Base-by-base conservation (phyloP, 2,329 filamentous ascomycete species). In the Stagonosporopsis cucurbitacearum region DNA sequence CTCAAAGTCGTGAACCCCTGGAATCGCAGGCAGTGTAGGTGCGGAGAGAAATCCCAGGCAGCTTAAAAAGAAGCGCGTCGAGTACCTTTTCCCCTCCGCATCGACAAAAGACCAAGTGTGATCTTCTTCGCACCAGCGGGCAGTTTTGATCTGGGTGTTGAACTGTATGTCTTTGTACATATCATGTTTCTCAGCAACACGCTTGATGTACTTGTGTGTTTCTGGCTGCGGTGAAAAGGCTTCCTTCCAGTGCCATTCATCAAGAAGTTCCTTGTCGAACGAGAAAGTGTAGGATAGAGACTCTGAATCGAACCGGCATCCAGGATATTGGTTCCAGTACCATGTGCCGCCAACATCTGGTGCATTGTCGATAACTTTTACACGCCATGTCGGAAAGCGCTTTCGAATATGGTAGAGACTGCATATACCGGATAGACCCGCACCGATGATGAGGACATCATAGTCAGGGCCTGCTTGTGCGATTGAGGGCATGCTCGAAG, bases 181-280 rank as follows among this genome's bases (percentile, higher is more conserved):
- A 15, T 81, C 78, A 59, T 75, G 82, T 59, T 71, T 80, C 47
- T 80, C 73, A 4, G 79, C 79, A 2, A 82, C 77, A 17, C 70
- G 71, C 44, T 80, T 74, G 20, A 84, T 77, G 58, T 84, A 84
- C 9, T 75, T 68, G 33, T 77, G 78, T 30, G 84, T 82, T 63
- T 85, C 82, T 15, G 60, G 61, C 11, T 69, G 67, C 9, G 58
- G 54, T 13, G 71, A 65, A 40, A 71, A 74, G 19, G 71, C 69
- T 33, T 75, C 73, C 2, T 69, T 71, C 43, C 76, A 80, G 50
- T 74, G 62, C 74, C 78, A 81, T 50, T 79, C 77, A 30, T 78
- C 70, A 9, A 80, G 67, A 3, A 79, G 54, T 23, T 77, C 76
- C 58, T 79, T 69, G 13, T 72, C 72, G 57, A 80, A 78, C 6